A percentile compares a stretch with the other conserved stretches of the same genome.
Evolutionary conservation across 495 filamentous ascomycete genomes (phyloP).

Genomic region (Penicillium goetzii): DNA sequence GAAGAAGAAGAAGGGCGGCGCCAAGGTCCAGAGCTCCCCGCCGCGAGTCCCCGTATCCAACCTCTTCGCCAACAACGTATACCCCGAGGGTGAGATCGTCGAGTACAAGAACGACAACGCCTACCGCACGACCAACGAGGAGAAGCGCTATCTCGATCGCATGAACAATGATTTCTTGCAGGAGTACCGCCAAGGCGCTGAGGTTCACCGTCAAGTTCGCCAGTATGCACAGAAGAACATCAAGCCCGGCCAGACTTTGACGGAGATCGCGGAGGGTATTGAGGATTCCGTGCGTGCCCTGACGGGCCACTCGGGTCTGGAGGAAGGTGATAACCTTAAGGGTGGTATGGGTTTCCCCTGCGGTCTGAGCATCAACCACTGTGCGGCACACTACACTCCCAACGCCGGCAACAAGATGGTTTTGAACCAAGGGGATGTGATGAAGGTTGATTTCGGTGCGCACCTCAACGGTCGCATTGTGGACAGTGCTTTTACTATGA

Average conservation of each 20-base stretch:
- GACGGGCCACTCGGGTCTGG: conserved; percentile 59
- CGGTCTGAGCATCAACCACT: conserved; percentile 62
- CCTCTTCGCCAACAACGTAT: conserved; percentile 74
- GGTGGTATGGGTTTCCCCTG: conserved; percentile 67
- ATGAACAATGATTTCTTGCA: conserved; percentile 81
- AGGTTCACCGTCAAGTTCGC: conserved; percentile 69
- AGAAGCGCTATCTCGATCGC: conserved; percentile 83
- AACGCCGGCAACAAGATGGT: conserved; percentile 65
- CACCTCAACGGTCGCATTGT: conserved; percentile 69
- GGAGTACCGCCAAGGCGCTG: conserved; percentile 86
- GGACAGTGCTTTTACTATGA: conserved; percentile 66
- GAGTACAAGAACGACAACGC: conserved; percentile 76
- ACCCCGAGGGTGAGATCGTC: conserved; percentile 80
- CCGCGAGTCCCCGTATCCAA: conserved; percentile 75
- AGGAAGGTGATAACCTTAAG: conserved; percentile 59
- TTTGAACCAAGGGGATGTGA: conserved; percentile 59
- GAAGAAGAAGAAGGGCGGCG: conserved; percentile 69
- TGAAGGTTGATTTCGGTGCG: conserved; percentile 72
- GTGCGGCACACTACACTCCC: conserved; percentile 65
- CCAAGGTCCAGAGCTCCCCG: conserved; percentile 75
- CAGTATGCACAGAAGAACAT: conserved; percentile 59
- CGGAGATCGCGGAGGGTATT: conserved; percentile 62
- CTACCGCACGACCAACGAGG: conserved; percentile 82
- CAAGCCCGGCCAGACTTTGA: conserved; percentile 60
- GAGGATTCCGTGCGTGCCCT: conserved; percentile 64